Evolutionary conservation across 257 asterid genomes (phyloP), one percentile per base, ranked within the genome.

Genomic region (Handroanthus guayacan): DNA sequence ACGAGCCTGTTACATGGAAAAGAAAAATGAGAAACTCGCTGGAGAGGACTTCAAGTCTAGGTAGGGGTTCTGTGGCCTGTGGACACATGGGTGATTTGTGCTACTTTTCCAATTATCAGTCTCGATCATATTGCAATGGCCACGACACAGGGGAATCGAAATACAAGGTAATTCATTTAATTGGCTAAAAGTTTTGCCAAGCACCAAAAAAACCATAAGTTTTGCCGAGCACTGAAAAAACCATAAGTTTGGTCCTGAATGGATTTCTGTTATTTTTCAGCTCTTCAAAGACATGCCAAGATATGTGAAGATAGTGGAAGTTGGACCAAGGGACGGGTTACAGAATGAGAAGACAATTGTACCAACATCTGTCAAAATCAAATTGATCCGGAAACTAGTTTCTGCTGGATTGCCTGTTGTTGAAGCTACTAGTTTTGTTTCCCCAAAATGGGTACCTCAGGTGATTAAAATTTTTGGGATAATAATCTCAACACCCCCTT

Each of bases 391-490:
- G 54, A 92, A 86, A 71, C 81, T 95, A 62, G 97, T 88, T 79
- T 87, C 94, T 34, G 80, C 88, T 67, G 99, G 99, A 58, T 84
- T 95, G 79, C 76, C 96, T 14, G 97, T 92, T 67, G 94, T 95
- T 69, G 99, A 95, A 83, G 98, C 94, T 61, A 95, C 99, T 54
- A 91, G 99, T 80, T 95, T 95, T 77, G 99, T 95, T 65, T 95
- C 99, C 3, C 98, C 98, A 61, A 92, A 91, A 81, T 92, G 99
- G 98, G 98, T 95, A 31, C 99, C 98, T 60, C 99, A 94, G 97
- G 99, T 94, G 86, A 84, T 56, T 48, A 74, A 18, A 72, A 14
- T 70, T 38, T 25, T 38, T 55, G 39, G n/a, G 6, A 67, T 68
- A 62, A 61, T 36, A 70, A 16, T 18, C 58, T 37, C 74, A 6